Evolutionary conservation across 768 basidiomycete genomes (phyloP), one percentile per base, ranked within the genome.

Genomic region (Antrodiella citrinella): DNA sequence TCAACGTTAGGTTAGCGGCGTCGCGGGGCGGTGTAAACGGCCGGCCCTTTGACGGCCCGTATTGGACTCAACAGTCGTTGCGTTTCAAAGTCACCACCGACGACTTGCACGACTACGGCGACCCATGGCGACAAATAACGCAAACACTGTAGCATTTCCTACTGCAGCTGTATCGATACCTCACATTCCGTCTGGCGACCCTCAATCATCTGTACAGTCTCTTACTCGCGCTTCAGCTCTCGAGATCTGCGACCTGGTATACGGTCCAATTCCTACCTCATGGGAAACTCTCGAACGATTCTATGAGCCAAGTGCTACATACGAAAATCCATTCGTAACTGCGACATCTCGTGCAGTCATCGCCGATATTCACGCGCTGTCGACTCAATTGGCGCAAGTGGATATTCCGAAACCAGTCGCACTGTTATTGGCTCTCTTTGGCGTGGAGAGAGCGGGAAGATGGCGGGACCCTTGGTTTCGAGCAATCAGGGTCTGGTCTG

Each of bases 271-370:
- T 13, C 50, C 63, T 38, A 67, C 76, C 2, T 72, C 82, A 26
- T 68, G 74, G 46, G 78, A 76, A 43, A 67, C 72, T 4, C 66
- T 84, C 0, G 77, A 79, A 55, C 72, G 75, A 47, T 79, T 82
- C 56, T 90, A 89, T 57, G 87, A 90, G 63, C 56, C 80, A 18
- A 80, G 76, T 61, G 87, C 87, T 53, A 74, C 83, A 58, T 90
- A 90, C 59, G 86, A 90, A 68, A 90, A 90, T 58, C 88, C 88
- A 2, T 63, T 85, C 54, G 61, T 90, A 38, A 88, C 86, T 26
- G 84, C 86, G 26, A 84, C 80, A 4, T 85, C 86, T 30, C 79
- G 84, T 46, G 72, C 76, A 39, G 70, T 86, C 45, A 86, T 91
- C 52, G 72, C 80, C 46, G 85, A 89, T 58, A 82, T 90, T 18